Evolutionary conservation across 2,329 filamentous ascomycete species (phyloP), one percentile per base, ranked within the genome.

Genomic region (Botrytis aclada): DNA sequence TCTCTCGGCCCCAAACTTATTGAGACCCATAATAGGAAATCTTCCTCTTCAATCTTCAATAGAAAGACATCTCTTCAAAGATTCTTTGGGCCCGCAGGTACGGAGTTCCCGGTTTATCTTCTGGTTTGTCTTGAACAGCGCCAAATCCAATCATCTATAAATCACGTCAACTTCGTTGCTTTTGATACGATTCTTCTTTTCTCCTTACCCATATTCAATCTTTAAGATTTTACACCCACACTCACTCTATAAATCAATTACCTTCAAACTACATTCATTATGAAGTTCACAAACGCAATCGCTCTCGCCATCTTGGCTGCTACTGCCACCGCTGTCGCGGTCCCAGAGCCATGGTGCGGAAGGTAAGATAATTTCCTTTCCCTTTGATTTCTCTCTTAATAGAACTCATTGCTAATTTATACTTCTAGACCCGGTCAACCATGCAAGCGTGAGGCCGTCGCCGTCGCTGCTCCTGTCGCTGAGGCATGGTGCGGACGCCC

Each of bases 231-330:
- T 29, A 64, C 8, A 64, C 34, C 7, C 22, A 71, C 58, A 66
- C 32, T 54, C 60, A 71, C 32, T 62, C 41, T 29, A 37, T 4
- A 32, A 47, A 20, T 29, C 43, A 9, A n/a, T 66, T 58, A 72
- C n/a, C 7, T 64, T 69, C 43, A 51, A 60, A 45, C 70, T 69
- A 54, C 70, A 41, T 65, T 60, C 51, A 69, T 29, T 43, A 74
- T 74, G 73, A 74, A 73, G 63, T 65, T 74, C 63, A 72, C 72
- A 60, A 64, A 45, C 70, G 41, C 71, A 56, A 60, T 74, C 34
- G 64, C 51, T 34, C 39, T 73, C 43, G 60, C 69, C 9, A 66
- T 74, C 51, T 47, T 74, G 43, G 71, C 73, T 32, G 71, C 73
- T 39, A 69, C 66, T 25, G 71, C 71, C 22, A 39, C 43, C 29